A percentile compares a stretch with the other conserved stretches of the same genome.
These are phyloP conservation scores for Pseudocercospora musae DNA, from an alignment of 2,329 filamentous ascomycete genomes.

Conservation along the genomic window DNA sequence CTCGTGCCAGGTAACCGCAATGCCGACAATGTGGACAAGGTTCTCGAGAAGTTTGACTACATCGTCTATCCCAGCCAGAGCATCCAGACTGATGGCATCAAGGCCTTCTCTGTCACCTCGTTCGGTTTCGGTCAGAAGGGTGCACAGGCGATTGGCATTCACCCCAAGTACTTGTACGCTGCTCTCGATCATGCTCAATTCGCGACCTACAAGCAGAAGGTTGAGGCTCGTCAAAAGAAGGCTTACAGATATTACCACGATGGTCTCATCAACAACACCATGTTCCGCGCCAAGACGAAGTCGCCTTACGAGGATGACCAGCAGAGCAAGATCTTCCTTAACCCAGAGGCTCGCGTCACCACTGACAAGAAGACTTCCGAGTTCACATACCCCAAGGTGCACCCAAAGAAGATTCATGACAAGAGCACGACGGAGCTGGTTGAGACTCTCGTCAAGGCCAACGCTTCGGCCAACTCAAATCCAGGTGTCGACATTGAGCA, in stretches of 20 bases:
- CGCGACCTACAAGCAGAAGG: conserved; percentile 78
- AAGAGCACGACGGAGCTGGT: conserved; percentile 72
- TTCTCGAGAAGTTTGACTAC: conserved; percentile 97
- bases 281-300: conserved; percentile 93
- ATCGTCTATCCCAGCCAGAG: conserved; percentile 94
- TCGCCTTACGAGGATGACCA: conserved; percentile 86
- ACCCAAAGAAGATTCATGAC: conserved; percentile 61
- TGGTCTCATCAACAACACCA: conserved; percentile 92
- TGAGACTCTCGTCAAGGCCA: conserved; percentile 68
- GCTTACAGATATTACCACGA: conserved; percentile 99
- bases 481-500: conserved; percentile 94
- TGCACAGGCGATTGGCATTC: conserved; percentile 92
- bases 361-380: conserved; percentile 82
- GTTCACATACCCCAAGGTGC: conserved; percentile 68
- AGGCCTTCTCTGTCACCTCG: conserved; percentile 97
- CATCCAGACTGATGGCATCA: conserved; percentile 96
- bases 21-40: conserved; percentile 91
- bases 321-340: conserved; percentile 84
- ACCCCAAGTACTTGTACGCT: conserved; percentile 92
- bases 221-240: conserved; percentile 93
- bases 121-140: conserved; percentile 99
- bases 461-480: conserved; percentile 60
- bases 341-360: conserved; percentile 83
- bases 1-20: conserved; percentile 96
- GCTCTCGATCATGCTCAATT: conserved; percentile 87